Evolutionary conservation across 371 early-diverging fungal genomes (phyloP).

Genomic region (Mortierella sp.): DNA sequence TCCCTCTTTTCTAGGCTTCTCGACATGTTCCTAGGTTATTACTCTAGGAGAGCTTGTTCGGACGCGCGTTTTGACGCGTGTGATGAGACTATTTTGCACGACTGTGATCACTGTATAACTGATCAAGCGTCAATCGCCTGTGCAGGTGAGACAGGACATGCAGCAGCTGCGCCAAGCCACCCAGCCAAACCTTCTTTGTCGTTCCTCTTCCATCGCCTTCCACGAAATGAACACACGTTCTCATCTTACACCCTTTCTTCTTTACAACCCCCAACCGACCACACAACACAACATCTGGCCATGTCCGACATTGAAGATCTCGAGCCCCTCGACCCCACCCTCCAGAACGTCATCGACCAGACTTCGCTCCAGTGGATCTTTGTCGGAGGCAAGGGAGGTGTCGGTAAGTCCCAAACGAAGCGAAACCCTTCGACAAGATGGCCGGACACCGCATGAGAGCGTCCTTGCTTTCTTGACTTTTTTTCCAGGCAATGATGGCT

Average conservation of each 20-base stretch:
- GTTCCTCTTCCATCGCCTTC: not conserved
- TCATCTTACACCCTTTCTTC: not conserved
- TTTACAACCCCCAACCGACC: not conserved
- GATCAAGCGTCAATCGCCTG: not conserved
- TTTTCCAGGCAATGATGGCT: not conserved
- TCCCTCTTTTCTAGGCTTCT: not conserved
- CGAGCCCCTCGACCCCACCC: constrained; percentile 82
- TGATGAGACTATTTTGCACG: not conserved
- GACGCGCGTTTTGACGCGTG: constrained; percentile 9
- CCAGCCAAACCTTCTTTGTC: constrained; percentile 6
- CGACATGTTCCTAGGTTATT: not conserved
- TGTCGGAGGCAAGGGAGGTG: constrained; percentile 99
- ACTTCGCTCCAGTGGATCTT: constrained; percentile 97
- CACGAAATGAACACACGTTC: not conserved
- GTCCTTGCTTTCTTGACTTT: not conserved
- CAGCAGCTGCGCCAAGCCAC: constrained; percentile 8
- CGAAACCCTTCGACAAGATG: not conserved
- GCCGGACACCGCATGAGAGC: not conserved
- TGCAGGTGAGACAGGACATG: constrained; percentile 4
- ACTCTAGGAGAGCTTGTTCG: not conserved
- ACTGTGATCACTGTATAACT: not conserved
- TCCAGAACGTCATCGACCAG: constrained; percentile 97
- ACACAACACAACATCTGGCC: constrained; percentile 4
- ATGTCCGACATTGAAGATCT: constrained; percentile 63
- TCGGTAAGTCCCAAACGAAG: constrained; percentile 78